Percentiles rank a stretch among this genome's conserved stretches.
These are phyloP conservation scores for Microsporum ferrugineum DNA, from an alignment of 2,329 filamentous ascomycete species.

Conservation along the genomic window DNA sequence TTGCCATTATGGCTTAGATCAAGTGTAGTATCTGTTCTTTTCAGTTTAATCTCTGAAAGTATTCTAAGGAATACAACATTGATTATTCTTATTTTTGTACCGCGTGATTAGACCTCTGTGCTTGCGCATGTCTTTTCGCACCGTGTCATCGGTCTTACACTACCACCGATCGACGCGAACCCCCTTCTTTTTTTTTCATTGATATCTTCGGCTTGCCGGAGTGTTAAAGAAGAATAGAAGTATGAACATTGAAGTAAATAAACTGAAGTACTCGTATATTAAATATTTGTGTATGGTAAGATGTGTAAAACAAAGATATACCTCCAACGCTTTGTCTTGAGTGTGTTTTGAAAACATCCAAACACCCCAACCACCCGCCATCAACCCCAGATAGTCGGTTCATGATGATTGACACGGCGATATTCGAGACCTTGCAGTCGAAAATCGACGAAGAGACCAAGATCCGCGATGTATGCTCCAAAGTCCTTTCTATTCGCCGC, in stretches of 20 bases:
- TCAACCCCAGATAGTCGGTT: conserved; percentile 16
- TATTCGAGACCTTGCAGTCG: conserved; percentile 77
- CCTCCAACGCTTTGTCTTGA: not conserved
- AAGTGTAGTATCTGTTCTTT: conserved; percentile 96
- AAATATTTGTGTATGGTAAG: no score
- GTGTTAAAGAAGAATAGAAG: conserved; percentile 45
- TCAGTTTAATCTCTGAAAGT: conserved; percentile 94
- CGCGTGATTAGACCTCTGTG: conserved; percentile 49
- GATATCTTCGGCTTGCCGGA: conserved; percentile 39
- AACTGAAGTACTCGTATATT: no score
- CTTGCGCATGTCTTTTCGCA: conserved; percentile 57
- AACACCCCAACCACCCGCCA: not conserved
- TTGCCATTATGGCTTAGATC: conserved; percentile 62
- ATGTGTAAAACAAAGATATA: not conserved
- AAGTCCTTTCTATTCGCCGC: no score
- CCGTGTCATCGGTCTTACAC: conserved; percentile 68
- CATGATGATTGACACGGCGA: conserved; percentile 60
- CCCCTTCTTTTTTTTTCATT: conserved; percentile 46
- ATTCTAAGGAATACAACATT: conserved; percentile 58
- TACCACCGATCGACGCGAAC: conserved; percentile 61
- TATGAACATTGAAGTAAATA: not conserved
- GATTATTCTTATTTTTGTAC: conserved; percentile 76
- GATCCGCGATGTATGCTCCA: conserved; percentile 56
- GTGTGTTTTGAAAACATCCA: not conserved
- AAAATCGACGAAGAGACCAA: conserved; percentile 80